A percentile compares a stretch with the other conserved stretches of the same genome.
Conservation (phyloP, 2,329 filamentous ascomycete species). For the Pyricularia sp. region DNA sequence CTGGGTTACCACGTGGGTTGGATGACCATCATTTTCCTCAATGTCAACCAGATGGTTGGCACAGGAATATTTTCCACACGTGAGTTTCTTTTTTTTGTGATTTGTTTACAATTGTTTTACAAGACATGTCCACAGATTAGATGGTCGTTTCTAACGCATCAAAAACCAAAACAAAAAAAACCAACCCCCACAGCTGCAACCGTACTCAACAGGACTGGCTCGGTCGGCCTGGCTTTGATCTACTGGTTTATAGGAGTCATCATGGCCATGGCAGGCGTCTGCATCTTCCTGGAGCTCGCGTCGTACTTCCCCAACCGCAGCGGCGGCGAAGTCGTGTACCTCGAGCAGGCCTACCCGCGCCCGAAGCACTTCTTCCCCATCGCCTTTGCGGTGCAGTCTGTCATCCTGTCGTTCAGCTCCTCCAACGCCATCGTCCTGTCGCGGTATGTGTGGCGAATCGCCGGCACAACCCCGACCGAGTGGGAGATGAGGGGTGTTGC, state of each 20-base stretch:
- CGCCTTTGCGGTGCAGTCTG: slow-evolving; percentile 53
- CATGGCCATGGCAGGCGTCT: slow-evolving; percentile 43
- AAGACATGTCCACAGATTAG: neutral
- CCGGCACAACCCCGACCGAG: slow-evolving; percentile 34
- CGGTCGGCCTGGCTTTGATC: slow-evolving; percentile 51
- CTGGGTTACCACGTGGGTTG: slow-evolving; percentile 50
- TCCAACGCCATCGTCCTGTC: slow-evolving; percentile 57
- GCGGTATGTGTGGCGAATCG: slow-evolving; percentile 52
- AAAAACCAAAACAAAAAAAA: too few relatives aligned
- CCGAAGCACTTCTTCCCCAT: slow-evolving; percentile 56
- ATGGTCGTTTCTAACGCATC: too few relatives aligned
- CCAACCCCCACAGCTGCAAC: slow-evolving; percentile 41
- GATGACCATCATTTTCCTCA: slow-evolving; percentile 47
- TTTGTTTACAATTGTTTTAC: neutral
- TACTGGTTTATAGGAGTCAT: slow-evolving; percentile 57
- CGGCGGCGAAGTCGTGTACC: slow-evolving; percentile 57
- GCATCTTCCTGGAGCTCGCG: slow-evolving; percentile 54
- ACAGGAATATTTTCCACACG: slow-evolving; percentile 55
- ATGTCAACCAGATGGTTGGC: slow-evolving; percentile 54
- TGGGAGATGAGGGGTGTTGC: slow-evolving; percentile 62
- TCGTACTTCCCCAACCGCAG: slow-evolving; percentile 59
- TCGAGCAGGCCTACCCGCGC: slow-evolving; percentile 58
- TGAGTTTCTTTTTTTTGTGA: slow-evolving; percentile 22
- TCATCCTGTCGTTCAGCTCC: slow-evolving; percentile 56
- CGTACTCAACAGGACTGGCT: slow-evolving; percentile 51